phyloP scores from a whole-genome alignment of 352 stramenopile species.

The Globisporangium nagaii region DNA sequence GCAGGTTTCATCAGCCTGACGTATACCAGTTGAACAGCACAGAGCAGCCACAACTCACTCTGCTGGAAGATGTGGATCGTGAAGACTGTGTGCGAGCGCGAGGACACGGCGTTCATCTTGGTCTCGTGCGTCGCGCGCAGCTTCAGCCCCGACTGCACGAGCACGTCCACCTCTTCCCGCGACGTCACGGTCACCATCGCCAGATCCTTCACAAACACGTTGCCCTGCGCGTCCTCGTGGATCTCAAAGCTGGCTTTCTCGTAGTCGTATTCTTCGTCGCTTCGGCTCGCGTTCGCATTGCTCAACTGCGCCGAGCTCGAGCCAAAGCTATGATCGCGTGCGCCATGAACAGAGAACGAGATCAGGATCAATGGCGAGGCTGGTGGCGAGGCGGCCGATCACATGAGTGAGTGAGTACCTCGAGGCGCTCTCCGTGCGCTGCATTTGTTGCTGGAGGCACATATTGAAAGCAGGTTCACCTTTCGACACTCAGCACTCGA shows the following conservation, averaged over 20 bases:
- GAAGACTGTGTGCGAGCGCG: conserved; percentile 84
- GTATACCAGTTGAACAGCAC: too few relatives aligned
- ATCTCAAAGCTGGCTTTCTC: conserved; percentile 90
- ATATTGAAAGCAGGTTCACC: neutral
- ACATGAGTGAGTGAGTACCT: too few relatives aligned
- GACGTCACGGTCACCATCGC: conserved; percentile 88
- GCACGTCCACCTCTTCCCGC: conserved; percentile 75
- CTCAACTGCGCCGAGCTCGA: conserved; percentile 26
- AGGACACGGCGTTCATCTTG: conserved; percentile 91
- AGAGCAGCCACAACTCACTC: too few relatives aligned
- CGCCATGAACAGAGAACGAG: too few relatives aligned
- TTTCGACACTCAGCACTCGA: too few relatives aligned
- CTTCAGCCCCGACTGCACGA: conserved; percentile 83
- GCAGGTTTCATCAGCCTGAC: too few relatives aligned
- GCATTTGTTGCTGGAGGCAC: conserved; percentile 43
- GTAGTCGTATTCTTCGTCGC: conserved; percentile 81
- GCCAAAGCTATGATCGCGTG: conserved; percentile 30
- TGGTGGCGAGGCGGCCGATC: too few relatives aligned
- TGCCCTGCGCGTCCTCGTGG: conserved; percentile 88
- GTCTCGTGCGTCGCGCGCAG: conserved; percentile 89
- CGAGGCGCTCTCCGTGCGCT: conserved; percentile 54
- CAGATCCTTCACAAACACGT: conserved; percentile 92
- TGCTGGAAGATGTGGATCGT: conserved; percentile 85
- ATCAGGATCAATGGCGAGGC: too few relatives aligned
- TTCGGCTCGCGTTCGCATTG: neutral